Evolutionary conservation across 495 filamentous ascomycete species (phyloP), one percentile per base, ranked within the genome.

Genomic region (Aspergillus homomorphus): DNA sequence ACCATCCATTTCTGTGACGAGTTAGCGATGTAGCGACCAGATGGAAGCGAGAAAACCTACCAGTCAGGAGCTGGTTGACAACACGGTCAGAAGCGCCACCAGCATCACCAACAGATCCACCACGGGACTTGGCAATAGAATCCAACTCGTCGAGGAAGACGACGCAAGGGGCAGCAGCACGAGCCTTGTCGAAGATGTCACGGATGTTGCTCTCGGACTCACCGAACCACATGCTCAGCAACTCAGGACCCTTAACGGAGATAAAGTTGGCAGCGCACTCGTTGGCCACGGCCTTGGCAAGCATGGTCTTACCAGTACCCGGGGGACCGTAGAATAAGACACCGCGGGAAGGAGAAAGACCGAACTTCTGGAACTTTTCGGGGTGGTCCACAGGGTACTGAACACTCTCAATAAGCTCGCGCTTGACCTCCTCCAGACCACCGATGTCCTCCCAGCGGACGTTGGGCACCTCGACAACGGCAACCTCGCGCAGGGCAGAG

Each of bases 351-450:
- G 94, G 94, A 41, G 91, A 96, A 57, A 98, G 87, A 78, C 95
- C 95, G 58, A 98, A 98, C 81, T 98, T 98, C 88, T 96, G 92
- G 87, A 98, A 98, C 82, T 95, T 98, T 75, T 98, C 94, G 65
- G 94, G 94, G 70, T 98, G 94, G 73, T 98, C 94, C 78, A 98
- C 94, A 16, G 95, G 94, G 76, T 98, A 98, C 73, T 98, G 95
- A 20, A 98, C 94, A 72, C 88, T 92, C 81, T 98, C 94, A 84
- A 94, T 95, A 78, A 98, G 95, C 78, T 98, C 94, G 74, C 91
- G 89, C 88, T 98, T 98, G 85, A 98, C 95, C 33, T 88, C 87
- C 76, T 98, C 94, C 68, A 98, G 80, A 79, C 94, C 94, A 84
- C 94, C 94, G 77, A 98, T 98, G 68, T 98, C 94, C 73, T 98